Conservation (phyloP, 495 filamentous ascomycete genomes). For the Hypomontagnella monticulosa region DNA sequence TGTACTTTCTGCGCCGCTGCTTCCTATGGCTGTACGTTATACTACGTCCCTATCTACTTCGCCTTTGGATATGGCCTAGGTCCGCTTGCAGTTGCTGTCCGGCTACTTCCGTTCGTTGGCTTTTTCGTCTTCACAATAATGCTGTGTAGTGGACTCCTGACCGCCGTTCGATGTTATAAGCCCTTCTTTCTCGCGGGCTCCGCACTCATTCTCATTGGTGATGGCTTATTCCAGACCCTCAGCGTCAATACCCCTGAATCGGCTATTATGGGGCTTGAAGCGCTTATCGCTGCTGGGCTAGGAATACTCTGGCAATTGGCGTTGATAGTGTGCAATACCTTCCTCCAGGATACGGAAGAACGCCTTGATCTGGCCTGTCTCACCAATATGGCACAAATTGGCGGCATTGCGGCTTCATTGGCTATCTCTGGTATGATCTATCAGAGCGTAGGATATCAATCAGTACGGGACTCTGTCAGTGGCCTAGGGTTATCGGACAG, state of each 20-base stretch:
- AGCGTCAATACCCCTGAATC: conserved; percentile 42
- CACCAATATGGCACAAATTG: conserved; percentile 62
- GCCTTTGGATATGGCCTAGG: conserved; percentile 54
- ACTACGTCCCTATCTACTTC: conserved; percentile 64
- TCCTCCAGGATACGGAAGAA: conserved; percentile 49
- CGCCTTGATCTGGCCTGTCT: conserved; percentile 60
- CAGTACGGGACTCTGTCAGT: conserved; percentile 49
- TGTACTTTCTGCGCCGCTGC: conserved; percentile 42
- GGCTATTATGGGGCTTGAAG: conserved; percentile 61
- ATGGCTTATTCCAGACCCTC: conserved; percentile 61
- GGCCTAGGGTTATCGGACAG: conserved; percentile 20
- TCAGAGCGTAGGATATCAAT: conserved; percentile 54
- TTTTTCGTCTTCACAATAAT: conserved; percentile 10
- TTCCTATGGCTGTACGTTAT: conserved; percentile 53
- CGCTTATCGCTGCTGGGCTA: conserved; percentile 62
- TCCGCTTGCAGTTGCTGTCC: conserved; percentile 51
- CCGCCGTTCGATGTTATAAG: conserved; percentile 61
- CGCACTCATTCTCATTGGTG: conserved; percentile 57
- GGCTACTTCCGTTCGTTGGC: conserved; percentile 48
- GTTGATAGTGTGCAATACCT: conserved; percentile 61
- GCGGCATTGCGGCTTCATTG: conserved; percentile 60
- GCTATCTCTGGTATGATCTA: conserved; percentile 66
- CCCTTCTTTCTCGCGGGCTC: conserved; percentile 66
- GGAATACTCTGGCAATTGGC: conserved; percentile 58
- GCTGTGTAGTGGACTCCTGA: conserved; percentile 59